These are phyloP conservation scores for Annona squamosa DNA, from an alignment of 164 flowering plant genomes.

Conservation along the genomic window DNA sequence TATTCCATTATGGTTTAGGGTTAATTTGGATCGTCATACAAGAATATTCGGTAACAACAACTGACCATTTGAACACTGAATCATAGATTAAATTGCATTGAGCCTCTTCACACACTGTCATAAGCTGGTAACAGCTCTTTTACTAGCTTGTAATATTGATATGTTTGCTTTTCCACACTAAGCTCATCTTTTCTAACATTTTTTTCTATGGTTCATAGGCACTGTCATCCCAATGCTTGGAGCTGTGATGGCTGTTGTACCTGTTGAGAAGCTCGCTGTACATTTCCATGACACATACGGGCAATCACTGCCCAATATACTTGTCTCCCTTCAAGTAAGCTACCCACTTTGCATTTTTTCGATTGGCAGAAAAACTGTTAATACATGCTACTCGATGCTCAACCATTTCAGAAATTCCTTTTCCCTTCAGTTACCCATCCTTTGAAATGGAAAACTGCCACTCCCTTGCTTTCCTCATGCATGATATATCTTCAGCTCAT, in stretches of 20 bases:
- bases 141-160: background rate
- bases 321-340: slow-evolving; percentile 79
- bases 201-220: slow-evolving; percentile 37
- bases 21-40: no score
- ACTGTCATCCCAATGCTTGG: slow-evolving; percentile 89
- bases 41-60: no score
- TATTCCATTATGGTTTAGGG: background rate
- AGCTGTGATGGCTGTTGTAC: slow-evolving; percentile 90
- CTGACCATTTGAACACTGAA: background rate
- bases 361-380: background rate
- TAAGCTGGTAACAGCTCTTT: background rate
- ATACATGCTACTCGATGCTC: background rate
- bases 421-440: background rate
- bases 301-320: slow-evolving; percentile 88
- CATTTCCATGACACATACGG: slow-evolving; percentile 99
- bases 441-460: background rate
- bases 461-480: background rate
- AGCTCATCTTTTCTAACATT: background rate
- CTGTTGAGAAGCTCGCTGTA: slow-evolving; percentile 85
- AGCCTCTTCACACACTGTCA: background rate
- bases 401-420: background rate
- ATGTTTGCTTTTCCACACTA: background rate
- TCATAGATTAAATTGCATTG: background rate
- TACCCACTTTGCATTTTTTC: background rate
- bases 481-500: background rate